Conservation (phyloP, 441 rosid species). For the Dalechampia spathulata region DNA sequence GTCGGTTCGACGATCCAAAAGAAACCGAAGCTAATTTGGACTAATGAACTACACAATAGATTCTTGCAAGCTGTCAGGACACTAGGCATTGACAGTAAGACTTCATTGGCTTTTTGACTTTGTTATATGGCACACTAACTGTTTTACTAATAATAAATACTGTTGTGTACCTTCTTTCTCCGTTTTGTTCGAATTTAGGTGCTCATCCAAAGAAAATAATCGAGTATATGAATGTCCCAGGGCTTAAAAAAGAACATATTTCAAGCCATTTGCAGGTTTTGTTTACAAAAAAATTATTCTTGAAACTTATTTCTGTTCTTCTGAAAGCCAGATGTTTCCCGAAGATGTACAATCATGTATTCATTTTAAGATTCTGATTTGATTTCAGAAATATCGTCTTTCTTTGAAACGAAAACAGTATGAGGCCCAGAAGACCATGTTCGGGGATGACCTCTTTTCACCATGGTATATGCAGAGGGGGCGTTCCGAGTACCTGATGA, state of each 20-base stretch:
- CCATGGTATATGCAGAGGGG: conserved; percentile 12
- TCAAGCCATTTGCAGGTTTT: conserved; percentile 53
- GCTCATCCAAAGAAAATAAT: conserved; percentile 41
- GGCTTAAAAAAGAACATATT: conserved; percentile 31
- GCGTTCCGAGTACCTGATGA: conserved; percentile 1
- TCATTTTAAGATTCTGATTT: not conserved
- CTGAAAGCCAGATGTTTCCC: not conserved
- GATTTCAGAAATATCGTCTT: conserved; percentile 30
- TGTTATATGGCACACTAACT: not conserved
- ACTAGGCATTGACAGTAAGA: conserved; percentile 40
- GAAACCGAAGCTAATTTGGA: conserved; percentile 37
- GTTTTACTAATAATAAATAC: not conserved
- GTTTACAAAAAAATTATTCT: not conserved
- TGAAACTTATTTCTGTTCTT: not conserved
- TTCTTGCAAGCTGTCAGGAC: conserved; percentile 28
- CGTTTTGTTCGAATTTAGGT: conserved; percentile 6
- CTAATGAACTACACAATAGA: conserved; percentile 28
- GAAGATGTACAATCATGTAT: not conserved
- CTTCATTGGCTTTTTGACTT: not conserved
- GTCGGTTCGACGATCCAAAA: conserved; percentile 7
- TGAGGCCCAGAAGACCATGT: conserved; percentile 10
- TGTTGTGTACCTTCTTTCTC: conserved; percentile 4
- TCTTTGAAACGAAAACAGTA: conserved; percentile 27
- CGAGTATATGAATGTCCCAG: conserved; percentile 38
- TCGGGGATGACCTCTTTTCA: conserved; percentile 7